Evolutionary conservation across 805 yeast genomes (phyloP), one percentile per base, ranked within the genome.

Genomic region (Metschnikowia matae): DNA sequence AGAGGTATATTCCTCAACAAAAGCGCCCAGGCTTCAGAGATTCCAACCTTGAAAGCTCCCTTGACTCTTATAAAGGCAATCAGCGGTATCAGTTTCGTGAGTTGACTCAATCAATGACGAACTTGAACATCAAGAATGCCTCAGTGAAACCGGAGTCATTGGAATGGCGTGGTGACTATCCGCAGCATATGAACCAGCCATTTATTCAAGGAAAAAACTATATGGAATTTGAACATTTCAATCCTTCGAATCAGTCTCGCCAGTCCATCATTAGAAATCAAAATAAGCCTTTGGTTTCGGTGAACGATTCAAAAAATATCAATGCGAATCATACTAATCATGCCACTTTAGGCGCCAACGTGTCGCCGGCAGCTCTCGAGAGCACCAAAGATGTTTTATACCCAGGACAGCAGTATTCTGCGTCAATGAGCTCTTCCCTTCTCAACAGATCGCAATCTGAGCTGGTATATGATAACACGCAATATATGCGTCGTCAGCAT

Each of bases 301-400:
- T 33, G 38, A 42, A 32, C 31, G 13, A 42, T 20, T 15, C 32
- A 26, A 33, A 32, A 5, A 10, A 33, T 6, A n/a, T 21, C 3
- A 29, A 42, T 10, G 18, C 20, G 45, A 42, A 21, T 42, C 20
- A 33, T n/a, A 42, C 20, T 34, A 42, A 32, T 42, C 34, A 26
- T 29, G 34, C 15, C 33, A 21, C 38, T 21, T 21, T 33, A n/a
- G 20, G 45, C 45, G 45, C 38, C 18, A 42, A 32, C 11, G 20
- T 21, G 18, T 11, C 40, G 45, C 45, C 44, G 35, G 29, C 38
- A 14, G 29, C 51, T 10, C 21, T 21, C n/a, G 31, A 39, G 41
- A 34, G 44, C 44, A 26, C 40, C 39, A 31, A 49, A 14, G 44
- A 42, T 46, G 48, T 46, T 46, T 44, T 50, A 50, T 50, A 44